Evolutionary conservation across 2,329 filamentous ascomycete genomes (phyloP).

Genomic region (Claviceps africana): DNA sequence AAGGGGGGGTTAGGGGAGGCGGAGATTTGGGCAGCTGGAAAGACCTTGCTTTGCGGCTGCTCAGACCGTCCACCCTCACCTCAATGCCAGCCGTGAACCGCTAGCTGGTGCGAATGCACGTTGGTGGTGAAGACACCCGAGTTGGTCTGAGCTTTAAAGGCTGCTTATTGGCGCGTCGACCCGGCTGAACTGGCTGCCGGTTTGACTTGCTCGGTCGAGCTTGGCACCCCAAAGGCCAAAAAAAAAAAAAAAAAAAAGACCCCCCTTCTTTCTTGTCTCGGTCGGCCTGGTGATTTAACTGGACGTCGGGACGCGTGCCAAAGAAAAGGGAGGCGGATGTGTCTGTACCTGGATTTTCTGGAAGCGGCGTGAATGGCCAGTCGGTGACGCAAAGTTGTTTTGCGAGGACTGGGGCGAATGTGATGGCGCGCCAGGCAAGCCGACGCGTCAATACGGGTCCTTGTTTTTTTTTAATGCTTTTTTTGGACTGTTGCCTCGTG

Average conservation of each 20-base stretch:
- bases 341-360: conserved; percentile 8
- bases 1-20: not conserved
- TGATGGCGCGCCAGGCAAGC: conserved; percentile 10
- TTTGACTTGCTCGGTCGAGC: conserved; percentile 4
- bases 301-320: conserved; percentile 7
- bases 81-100: not conserved
- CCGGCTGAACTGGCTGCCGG: conserved; percentile 2
- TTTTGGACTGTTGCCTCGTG: conserved; percentile 1
- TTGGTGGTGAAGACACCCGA: not conserved
- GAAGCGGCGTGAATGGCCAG: conserved; percentile 12
- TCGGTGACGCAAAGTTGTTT: conserved; percentile 3
- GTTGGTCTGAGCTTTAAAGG: conserved; percentile 1
- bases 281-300: conserved; percentile 2
- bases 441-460: conserved; percentile 1
- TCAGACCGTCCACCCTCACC: not conserved
- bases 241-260: not conserved
- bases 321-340: conserved; percentile 7
- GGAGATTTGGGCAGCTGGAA: no score
- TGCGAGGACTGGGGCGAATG: conserved; percentile 7
- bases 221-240: not conserved
- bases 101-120: not conserved
- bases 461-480: conserved; percentile 9
- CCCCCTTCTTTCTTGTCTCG: conserved; percentile 2
- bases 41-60: not conserved
- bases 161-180: not conserved